Evolutionary conservation across 2,329 filamentous ascomycete species (phyloP), one percentile per base, ranked within the genome.

Genomic region (Curvularia sp.): DNA sequence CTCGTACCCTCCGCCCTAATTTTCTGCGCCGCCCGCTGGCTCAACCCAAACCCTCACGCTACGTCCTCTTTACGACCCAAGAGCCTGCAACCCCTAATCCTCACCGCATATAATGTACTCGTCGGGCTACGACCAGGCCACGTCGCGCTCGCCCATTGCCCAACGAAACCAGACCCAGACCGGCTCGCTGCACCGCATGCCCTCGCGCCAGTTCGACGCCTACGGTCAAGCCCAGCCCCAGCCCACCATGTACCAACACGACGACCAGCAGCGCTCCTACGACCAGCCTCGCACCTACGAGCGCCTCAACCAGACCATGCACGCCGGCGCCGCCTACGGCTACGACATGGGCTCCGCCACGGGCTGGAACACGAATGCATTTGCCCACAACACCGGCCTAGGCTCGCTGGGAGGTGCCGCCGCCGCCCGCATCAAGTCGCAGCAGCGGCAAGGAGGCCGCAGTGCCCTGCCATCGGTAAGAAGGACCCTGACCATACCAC

Each of bases 281-380:
- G 78, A 79, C 67, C 74, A 79, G 64, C 73, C 82, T 82, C 77
- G 87, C 84, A 76, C 80, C 82, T 74, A 82, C 78, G 90, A 82
- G 78, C 88, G 82, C 76, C 82, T 82, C 66, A 86, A 84, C 68
- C 82, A 84, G 67, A 85, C 82, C 72, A 83, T 83, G 69, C 82
- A 83, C 62, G 82, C 81, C 56, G 86, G 84, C 50, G 86, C 41
- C 18, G 41, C 83, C 52, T 89, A 91, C 57, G 85, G 80, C 58
- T 90, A 93, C 67, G 91, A 93, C 71, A 86, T 88, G 73, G 80
- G 82, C 58, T 79, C 80, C n/a, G 83, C 85, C n/a, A 89, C 92
- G 72, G 88, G 89, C 20, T 97, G 93, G 93, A 91, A 88, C 75
- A 88, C 92, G 52, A 86, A 85, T 70, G 89, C 87, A 47, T 91